Conservation (phyloP, 306 rosid species). For the Abrus pulchellus region DNA sequence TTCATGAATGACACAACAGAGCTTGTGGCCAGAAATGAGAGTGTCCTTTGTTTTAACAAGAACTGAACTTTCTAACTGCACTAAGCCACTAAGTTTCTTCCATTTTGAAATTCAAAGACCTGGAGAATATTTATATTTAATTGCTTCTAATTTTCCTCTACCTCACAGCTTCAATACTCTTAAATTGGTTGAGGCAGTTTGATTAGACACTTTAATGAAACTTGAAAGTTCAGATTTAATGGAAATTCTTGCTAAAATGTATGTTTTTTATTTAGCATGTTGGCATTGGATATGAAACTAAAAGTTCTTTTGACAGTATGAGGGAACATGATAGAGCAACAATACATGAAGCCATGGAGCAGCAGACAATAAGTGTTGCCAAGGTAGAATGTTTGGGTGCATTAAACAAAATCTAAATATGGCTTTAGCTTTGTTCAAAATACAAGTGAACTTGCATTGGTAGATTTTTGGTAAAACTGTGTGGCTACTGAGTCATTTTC, state of each 20-base stretch:
- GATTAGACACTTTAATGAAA: constrained; percentile 33
- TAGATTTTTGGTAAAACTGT: constrained; percentile 28
- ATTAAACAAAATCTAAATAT: constrained; percentile 21
- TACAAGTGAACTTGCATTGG: constrained; percentile 35
- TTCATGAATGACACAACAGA: constrained; percentile 18
- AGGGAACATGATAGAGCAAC: constrained; percentile 98
- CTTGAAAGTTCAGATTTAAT: constrained; percentile 14
- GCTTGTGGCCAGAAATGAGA: constrained; percentile 18
- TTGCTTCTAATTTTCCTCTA: constrained; percentile 12
- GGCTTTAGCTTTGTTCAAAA: constrained; percentile 31
- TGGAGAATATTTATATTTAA: constrained; percentile 19
- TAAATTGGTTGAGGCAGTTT: constrained; percentile 38
- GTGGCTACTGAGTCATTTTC: constrained; percentile 47
- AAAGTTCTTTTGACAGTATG: constrained; percentile 69
- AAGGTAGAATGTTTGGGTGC: constrained; percentile 66
- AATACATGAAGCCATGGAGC: constrained; percentile 99
- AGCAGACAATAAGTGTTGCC: constrained; percentile 99
- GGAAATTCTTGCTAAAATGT: not conserved
- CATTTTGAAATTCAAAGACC: constrained; percentile 32
- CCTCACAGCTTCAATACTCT: not conserved
- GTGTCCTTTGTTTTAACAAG: constrained; percentile 27
- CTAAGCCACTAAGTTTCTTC: constrained; percentile 11
- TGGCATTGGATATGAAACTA: constrained; percentile 45
- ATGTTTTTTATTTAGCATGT: constrained; percentile 40
- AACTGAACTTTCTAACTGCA: constrained; percentile 26